Evolutionary conservation across 2,329 filamentous ascomycete species (phyloP).

Genomic region (Thyridium curvatum): DNA sequence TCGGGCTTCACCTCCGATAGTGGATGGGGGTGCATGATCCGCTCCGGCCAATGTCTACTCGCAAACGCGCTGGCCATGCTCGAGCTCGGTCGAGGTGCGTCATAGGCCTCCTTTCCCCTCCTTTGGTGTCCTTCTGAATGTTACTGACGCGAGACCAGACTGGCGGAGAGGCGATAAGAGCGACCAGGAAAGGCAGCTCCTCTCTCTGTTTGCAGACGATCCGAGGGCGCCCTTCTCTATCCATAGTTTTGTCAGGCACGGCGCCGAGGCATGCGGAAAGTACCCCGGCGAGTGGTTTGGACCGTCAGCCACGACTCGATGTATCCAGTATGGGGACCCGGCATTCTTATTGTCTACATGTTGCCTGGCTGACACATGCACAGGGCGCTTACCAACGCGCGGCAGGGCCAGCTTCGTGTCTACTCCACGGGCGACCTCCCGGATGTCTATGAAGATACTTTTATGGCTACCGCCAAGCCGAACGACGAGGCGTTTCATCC

Average conservation of each 20-base stretch:
- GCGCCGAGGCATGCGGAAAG: slow-evolving; percentile 81
- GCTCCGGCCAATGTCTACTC: slow-evolving; percentile 87
- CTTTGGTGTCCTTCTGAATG: background rate
- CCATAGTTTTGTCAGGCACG: slow-evolving; percentile 87
- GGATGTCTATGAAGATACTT: slow-evolving; percentile 87
- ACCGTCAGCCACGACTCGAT: slow-evolving; percentile 89
- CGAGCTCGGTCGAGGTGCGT: slow-evolving; percentile 69
- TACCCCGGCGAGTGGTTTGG: slow-evolving; percentile 98
- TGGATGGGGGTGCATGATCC: slow-evolving; percentile 98
- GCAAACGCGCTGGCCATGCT: slow-evolving; percentile 76
- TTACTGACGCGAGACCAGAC: slow-evolving; percentile 33
- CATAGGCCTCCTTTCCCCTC: background rate
- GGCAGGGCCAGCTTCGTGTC: slow-evolving; percentile 63
- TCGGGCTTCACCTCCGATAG: slow-evolving; percentile 86
- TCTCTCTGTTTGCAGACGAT: slow-evolving; percentile 83
- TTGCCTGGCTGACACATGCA: slow-evolving; percentile 1
- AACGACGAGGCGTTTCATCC: slow-evolving; percentile 61
- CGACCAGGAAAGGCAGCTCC: slow-evolving; percentile 60
- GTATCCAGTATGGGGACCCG: slow-evolving; percentile 64
- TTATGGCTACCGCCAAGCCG: slow-evolving; percentile 70
- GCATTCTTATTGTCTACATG: background rate
- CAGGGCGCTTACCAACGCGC: slow-evolving; percentile 68
- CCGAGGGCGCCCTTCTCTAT: slow-evolving; percentile 85
- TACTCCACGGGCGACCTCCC: slow-evolving; percentile 87
- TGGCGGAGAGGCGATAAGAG: slow-evolving; percentile 63